Conservation (phyloP, 2,329 filamentous ascomycete genomes). For the Hypoxylon sp. region DNA sequence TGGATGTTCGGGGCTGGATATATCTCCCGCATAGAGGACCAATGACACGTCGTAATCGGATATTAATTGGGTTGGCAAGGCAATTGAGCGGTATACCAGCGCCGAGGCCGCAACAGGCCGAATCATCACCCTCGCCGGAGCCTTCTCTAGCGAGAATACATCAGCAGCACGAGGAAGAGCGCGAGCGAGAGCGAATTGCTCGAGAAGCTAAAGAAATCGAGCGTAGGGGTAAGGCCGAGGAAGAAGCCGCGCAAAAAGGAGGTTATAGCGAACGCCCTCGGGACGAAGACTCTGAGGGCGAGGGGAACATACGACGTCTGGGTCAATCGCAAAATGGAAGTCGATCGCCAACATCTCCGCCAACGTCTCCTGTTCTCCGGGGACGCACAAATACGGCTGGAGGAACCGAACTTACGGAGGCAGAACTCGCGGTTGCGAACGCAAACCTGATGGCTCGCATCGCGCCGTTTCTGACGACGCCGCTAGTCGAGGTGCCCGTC, state of each 20-base stretch:
- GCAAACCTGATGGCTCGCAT: conserved; percentile 89
- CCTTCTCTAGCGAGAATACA: conserved; percentile 53
- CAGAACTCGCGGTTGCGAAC: conserved; percentile 85
- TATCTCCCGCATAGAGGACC: conserved; percentile 89
- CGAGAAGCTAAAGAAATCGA: conserved; percentile 84
- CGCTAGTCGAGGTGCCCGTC: conserved; percentile 81
- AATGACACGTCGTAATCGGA: conserved; percentile 86
- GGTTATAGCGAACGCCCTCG: conserved; percentile 78
- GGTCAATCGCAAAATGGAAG: conserved; percentile 22
- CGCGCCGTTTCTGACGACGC: conserved; percentile 89
- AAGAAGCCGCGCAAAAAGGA: conserved; percentile 77
- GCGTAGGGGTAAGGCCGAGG: conserved; percentile 77
- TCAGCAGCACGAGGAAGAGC: conserved; percentile 64
- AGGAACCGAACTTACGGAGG: conserved; percentile 75
- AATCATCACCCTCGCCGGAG: conserved; percentile 40
- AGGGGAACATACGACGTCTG: conserved; percentile 52
- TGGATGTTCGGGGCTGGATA: conserved; percentile 96
- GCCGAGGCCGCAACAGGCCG: conserved; percentile 63
- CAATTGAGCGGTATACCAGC: conserved; percentile 89
- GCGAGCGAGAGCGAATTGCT: conserved; percentile 76
- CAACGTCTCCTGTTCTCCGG: conserved; percentile 61
- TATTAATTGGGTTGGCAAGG: conserved; percentile 87
- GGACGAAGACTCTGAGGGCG: conserved; percentile 61
- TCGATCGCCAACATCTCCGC: conserved; percentile 54
- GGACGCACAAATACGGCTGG: conserved; percentile 55